These are phyloP conservation scores for Mortierella antarctica DNA, from an alignment of 192 early-diverging fungal genomes.

Conservation along the genomic window DNA sequence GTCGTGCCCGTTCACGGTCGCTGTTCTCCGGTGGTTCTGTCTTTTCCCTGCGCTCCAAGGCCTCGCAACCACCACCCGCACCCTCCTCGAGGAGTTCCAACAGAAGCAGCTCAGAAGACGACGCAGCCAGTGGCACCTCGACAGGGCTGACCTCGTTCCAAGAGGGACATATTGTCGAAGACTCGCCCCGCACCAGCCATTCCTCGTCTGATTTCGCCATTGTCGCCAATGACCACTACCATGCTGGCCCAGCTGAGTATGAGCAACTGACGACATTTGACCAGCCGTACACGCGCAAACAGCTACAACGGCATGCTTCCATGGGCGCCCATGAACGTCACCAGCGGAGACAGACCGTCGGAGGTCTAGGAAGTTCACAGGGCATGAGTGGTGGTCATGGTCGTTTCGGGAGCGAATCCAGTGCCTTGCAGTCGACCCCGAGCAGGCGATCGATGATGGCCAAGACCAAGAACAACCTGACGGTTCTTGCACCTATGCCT, in stretches of 20 bases:
- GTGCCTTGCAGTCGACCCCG: not conserved
- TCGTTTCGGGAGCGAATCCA: slow-evolving; percentile 39
- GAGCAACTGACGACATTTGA: slow-evolving; percentile 47
- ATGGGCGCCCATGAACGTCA: slow-evolving; percentile 22
- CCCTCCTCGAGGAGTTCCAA: slow-evolving; percentile 3
- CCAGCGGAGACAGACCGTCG: slow-evolving; percentile 43
- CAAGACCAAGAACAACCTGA: slow-evolving; percentile 12
- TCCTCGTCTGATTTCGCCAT: slow-evolving; percentile 29
- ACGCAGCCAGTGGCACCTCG: slow-evolving; percentile 18
- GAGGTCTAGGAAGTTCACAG: not conserved
- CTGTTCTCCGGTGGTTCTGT: slow-evolving; percentile 8
- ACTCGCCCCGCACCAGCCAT: slow-evolving; percentile 35
- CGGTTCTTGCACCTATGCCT: slow-evolving; percentile 18
- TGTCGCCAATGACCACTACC: slow-evolving; percentile 10
- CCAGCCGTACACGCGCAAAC: slow-evolving; percentile 30
- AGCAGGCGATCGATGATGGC: slow-evolving; percentile 13
- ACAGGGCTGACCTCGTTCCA: slow-evolving; percentile 26
- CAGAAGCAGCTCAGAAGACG: slow-evolving; percentile 44
- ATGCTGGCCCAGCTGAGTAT: slow-evolving; percentile 11
- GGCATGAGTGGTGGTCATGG: slow-evolving; percentile 17
- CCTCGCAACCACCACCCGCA: slow-evolving; percentile 1
- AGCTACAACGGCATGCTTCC: slow-evolving; percentile 33
- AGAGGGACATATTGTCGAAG: slow-evolving; percentile 33
- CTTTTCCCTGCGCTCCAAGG: slow-evolving; percentile 19
- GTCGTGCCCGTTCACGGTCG: slow-evolving; percentile 32